phyloP scores from a whole-genome alignment of 2,329 filamentous ascomycete species.

The Phoma sp. region DNA sequence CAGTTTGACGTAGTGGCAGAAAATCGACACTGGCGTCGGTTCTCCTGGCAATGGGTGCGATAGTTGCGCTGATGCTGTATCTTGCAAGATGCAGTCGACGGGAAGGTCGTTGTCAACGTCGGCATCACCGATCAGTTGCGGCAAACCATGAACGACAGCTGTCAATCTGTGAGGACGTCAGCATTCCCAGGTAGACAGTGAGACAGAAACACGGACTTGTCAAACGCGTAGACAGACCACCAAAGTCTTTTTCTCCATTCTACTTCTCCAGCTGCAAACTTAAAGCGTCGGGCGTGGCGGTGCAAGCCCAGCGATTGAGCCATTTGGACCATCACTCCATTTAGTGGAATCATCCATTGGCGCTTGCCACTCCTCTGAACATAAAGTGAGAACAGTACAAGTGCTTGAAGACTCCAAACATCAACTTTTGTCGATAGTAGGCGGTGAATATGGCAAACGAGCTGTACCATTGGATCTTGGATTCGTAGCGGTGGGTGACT shows the following conservation, averaged over 20 bases:
- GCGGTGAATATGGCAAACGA: not conserved
- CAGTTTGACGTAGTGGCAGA: not conserved
- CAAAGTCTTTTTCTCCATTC: not conserved
- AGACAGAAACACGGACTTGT: not conserved
- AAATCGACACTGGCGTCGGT: not conserved
- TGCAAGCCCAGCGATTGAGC: not conserved
- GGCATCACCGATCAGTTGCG: not conserved
- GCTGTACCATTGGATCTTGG: not conserved
- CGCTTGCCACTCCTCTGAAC: not conserved
- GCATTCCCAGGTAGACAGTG: not conserved
- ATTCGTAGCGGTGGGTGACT: not conserved
- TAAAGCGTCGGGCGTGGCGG: not conserved
- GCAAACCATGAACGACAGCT: not conserved
- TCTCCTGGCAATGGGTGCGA: not conserved
- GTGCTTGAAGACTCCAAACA: not conserved
- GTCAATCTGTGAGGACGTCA: not conserved
- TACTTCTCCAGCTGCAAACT: not conserved
- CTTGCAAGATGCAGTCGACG: too few species aligned
- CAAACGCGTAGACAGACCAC: not conserved
- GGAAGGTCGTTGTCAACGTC: not conserved
- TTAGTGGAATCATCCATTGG: not conserved
- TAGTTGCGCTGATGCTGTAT: too few species aligned
- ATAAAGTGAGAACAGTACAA: not conserved
- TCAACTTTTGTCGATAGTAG: not conserved
- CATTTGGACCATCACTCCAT: not conserved